These are phyloP conservation scores for Leccinum griseonigrum DNA, from an alignment of 1,284 basidiomycete genomes.

Conservation along the genomic window DNA sequence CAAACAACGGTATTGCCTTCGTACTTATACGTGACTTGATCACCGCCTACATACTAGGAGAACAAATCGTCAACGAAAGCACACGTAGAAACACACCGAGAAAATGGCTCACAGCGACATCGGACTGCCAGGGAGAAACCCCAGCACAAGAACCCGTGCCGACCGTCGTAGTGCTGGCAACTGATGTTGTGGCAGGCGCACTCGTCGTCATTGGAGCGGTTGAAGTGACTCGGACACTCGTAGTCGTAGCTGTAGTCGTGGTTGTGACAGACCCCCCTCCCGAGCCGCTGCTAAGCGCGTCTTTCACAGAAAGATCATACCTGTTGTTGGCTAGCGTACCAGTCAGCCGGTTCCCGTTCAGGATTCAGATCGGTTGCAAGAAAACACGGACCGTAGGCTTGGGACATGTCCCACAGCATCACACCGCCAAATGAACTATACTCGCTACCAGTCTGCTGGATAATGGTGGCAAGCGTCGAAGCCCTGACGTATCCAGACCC, in stretches of 20 bases:
- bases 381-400: slow-evolving; percentile 44
- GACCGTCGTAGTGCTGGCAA: slow-evolving; percentile 8
- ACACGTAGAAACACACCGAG: not conserved
- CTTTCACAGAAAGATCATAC: slow-evolving; percentile 25
- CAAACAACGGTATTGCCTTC: not conserved
- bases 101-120: slow-evolving; percentile 40
- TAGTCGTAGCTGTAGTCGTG: slow-evolving; percentile 15
- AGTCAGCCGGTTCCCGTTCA: not conserved
- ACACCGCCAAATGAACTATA: slow-evolving; percentile 69
- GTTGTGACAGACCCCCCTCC: slow-evolving; percentile 5
- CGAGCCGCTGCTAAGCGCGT: slow-evolving; percentile 15
- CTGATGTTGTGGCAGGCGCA: slow-evolving; percentile 29
- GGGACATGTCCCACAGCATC: slow-evolving; percentile 68
- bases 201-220: slow-evolving; percentile 24
- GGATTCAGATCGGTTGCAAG: not conserved
- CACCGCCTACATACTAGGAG: slow-evolving; percentile 18
- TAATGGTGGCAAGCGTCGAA: slow-evolving; percentile 45
- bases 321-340: slow-evolving; percentile 19
- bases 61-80: slow-evolving; percentile 1
- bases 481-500: slow-evolving; percentile 52
- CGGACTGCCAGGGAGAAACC: slow-evolving; percentile 46
- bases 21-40: slow-evolving; percentile 25
- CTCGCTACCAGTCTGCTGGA: slow-evolving; percentile 41
- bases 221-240: slow-evolving; percentile 16
- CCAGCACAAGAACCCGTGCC: slow-evolving; percentile 41